Percentiles rank a stretch among this genome's conserved stretches.
Conservation (phyloP, 495 filamentous ascomycete species). For the Xylaria cubensis region DNA sequence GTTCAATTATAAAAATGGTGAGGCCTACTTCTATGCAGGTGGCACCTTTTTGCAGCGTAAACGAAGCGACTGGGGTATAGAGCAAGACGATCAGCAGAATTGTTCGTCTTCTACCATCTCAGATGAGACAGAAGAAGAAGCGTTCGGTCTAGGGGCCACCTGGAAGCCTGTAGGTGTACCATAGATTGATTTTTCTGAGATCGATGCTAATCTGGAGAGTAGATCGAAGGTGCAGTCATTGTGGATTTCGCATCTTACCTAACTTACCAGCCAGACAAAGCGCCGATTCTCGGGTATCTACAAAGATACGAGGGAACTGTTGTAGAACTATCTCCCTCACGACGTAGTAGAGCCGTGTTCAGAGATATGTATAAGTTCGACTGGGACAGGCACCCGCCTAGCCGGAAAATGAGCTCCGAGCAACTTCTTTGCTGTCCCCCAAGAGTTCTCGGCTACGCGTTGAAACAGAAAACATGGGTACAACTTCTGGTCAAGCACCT, state of each 20-base stretch:
- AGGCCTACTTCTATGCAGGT: constrained; percentile 10
- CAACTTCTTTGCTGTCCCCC: constrained; percentile 31
- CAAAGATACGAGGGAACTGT: not conserved
- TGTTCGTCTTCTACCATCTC: not conserved
- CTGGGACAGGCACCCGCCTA: constrained; percentile 12
- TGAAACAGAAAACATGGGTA: constrained; percentile 36
- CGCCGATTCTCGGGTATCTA: constrained; percentile 5
- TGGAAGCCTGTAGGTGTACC: constrained; percentile 6
- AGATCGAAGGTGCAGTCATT: constrained; percentile 17
- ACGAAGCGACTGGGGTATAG: not conserved
- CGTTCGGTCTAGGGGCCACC: not conserved
- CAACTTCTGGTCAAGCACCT: constrained; percentile 32
- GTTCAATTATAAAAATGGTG: constrained; percentile 14
- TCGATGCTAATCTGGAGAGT: not conserved
- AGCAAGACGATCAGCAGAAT: not conserved
- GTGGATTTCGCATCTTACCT: constrained; percentile 16
- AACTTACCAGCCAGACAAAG: not conserved
- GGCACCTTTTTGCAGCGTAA: constrained; percentile 6
- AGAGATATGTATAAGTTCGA: constrained; percentile 15
- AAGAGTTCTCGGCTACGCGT: constrained; percentile 36
- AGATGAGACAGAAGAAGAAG: not conserved
- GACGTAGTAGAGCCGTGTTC: not conserved
- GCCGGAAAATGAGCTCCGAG: not conserved
- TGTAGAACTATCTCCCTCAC: constrained; percentile 4
- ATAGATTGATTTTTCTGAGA: not conserved